These are phyloP conservation scores for Phytophthora lateralis DNA, from an alignment of 352 stramenopile species.

Conservation along the genomic window DNA sequence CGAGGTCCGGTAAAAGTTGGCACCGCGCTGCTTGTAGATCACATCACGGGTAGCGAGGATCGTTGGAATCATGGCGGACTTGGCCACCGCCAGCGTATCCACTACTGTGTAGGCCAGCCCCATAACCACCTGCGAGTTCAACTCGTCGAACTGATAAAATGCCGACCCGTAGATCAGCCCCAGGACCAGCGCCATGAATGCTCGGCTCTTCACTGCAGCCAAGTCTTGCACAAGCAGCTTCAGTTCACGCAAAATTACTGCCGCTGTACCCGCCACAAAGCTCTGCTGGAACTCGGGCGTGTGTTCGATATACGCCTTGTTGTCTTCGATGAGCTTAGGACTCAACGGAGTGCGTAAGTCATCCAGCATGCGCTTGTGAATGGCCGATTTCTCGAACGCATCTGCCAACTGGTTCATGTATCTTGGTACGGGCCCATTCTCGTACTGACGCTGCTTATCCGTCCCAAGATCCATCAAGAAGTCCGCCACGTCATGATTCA, in stretches of 20 bases:
- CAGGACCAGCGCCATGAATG: constrained; percentile 23
- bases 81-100: constrained; percentile 77
- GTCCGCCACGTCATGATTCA: constrained; percentile 43
- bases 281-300: constrained; percentile 33
- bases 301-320: constrained; percentile 23
- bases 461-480: constrained; percentile 47
- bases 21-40: constrained; percentile 87
- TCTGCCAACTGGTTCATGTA: constrained; percentile 25
- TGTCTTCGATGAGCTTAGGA: constrained; percentile 7
- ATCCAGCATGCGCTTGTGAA: constrained; percentile 27
- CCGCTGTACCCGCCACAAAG: constrained; percentile 11
- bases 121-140: constrained; percentile 29
- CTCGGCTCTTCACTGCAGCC: constrained; percentile 27
- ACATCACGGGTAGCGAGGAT: constrained; percentile 64
- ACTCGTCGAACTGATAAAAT: constrained; percentile 31
- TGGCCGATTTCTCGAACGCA: constrained; percentile 27
- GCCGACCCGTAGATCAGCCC: constrained; percentile 24
- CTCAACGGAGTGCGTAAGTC: constrained; percentile 10
- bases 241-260: constrained; percentile 27
- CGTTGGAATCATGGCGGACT: constrained; percentile 67
- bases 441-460: constrained; percentile 37
- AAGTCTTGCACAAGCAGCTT: constrained; percentile 36
- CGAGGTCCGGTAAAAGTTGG: constrained; percentile 81
- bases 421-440: constrained; percentile 10
- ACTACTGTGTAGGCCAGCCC: constrained; percentile 75